phyloP scores from a whole-genome alignment of 495 filamentous ascomycete species.

The Podospora fimiseda region DNA sequence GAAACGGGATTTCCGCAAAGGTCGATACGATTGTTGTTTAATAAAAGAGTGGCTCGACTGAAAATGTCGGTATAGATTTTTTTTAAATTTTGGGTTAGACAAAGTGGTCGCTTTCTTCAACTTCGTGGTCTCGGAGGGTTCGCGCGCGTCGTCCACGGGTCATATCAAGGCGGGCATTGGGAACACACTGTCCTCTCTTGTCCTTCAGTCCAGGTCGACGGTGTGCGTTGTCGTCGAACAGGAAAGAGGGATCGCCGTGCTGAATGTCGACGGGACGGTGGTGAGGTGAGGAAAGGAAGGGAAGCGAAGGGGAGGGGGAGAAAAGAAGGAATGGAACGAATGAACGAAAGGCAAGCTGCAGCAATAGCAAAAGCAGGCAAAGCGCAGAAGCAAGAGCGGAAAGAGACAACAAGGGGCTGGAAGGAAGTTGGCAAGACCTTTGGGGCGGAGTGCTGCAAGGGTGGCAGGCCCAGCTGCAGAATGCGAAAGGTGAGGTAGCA shows the following conservation, averaged over 20 bases:
- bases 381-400: conserved; percentile 11
- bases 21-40: conserved; percentile 14
- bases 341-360: conserved; percentile 16
- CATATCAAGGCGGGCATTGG: conserved; percentile 31
- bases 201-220: conserved; percentile 13
- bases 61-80: conserved; percentile 28
- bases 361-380: conserved; percentile 10
- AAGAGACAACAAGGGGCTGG: conserved; percentile 20
- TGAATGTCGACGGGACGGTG: conserved; percentile 18
- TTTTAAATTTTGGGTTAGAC: neutral
- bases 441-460: conserved; percentile 30
- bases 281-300: conserved; percentile 6
- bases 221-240: conserved; percentile 25
- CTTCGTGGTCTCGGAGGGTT: conserved; percentile 17
- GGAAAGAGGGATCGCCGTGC: conserved; percentile 15
- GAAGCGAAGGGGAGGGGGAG: conserved; percentile 11
- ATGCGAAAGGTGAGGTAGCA: conserved; percentile 12
- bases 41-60: conserved; percentile 46
- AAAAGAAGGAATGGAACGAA: conserved; percentile 19
- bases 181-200: conserved; percentile 10
- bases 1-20: neutral
- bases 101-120: conserved; percentile 17
- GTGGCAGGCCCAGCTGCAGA: conserved; percentile 14
- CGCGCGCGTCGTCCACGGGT: conserved; percentile 21
- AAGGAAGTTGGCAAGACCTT: conserved; percentile 18